Evolutionary conservation across 345 rosid species (phyloP), one percentile per base, ranked within the genome.

Genomic region (Hevea brasiliensis): DNA sequence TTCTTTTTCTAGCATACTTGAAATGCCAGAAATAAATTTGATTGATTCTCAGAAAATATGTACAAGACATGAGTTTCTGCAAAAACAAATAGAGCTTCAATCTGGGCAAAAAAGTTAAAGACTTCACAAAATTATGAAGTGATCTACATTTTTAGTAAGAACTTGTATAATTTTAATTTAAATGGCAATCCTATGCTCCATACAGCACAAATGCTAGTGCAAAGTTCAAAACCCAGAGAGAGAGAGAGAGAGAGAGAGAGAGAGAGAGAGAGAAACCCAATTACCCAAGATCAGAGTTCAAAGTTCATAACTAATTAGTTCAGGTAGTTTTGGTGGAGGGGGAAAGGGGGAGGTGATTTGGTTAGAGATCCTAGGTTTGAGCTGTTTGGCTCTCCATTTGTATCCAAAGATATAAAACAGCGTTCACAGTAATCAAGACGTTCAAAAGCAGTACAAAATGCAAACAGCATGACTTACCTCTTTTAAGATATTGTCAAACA

Each of bases 401-500:
- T 13, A 47, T 2, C 18, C 26, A n/a, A 54, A 54, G 10, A 9
- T 54, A 24, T 58, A 50, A 48, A 20, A 20, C 53, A 53, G 41
- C 13, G 4, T 51, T 57, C 40, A 27, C 41, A 41, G 47, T 15
- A 44, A 21, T 8, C 20, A 61, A 29, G n/a, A 11, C 65, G 47
- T 4, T 53, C 53, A 54, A n/a, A n/a, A 54, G 26, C 27, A 57
- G 40, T 26, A 45, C 9, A 61, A 59, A 26, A 23, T 63, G 53
- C 23, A 51, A 24, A 70, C 6, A 18, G 65, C 37, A 42, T 15
- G 42, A 5, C 54, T 80, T 70, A 90, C 96, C 98, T 94, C 94
- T 12, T 87, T 88, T 67, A 94, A 78, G 78, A 94, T 94, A 67
- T 84, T 92, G 29, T 89, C 90, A 55, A 94, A 92, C 83, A 94